phyloP scores from a whole-genome alignment of 495 filamentous ascomycete genomes.

The Neurospora tetrasperma region DNA sequence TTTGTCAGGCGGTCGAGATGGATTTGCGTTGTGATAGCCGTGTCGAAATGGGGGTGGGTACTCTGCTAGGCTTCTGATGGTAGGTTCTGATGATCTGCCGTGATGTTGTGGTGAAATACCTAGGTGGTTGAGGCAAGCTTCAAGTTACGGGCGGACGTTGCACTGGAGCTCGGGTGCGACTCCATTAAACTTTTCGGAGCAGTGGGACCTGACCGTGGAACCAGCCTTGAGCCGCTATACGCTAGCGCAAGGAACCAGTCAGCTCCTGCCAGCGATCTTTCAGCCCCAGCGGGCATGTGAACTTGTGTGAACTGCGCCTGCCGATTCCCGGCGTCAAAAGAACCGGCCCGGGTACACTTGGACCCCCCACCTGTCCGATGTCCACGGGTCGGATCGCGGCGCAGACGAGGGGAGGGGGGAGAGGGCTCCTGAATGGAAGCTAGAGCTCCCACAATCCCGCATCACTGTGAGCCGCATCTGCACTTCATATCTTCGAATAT shows the following conservation, averaged over 20 bases:
- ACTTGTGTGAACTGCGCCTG: neutral
- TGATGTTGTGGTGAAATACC: neutral
- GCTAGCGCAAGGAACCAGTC: neutral
- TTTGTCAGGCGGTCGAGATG: neutral
- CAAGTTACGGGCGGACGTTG: neutral
- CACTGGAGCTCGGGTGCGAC: neutral
- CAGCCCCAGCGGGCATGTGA: neutral
- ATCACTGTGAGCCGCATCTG: neutral
- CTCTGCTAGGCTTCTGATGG: neutral
- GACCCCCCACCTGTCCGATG: neutral
- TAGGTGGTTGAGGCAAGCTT: neutral
- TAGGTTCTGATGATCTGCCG: neutral
- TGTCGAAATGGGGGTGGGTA: neutral
- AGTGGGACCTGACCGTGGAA: neutral
- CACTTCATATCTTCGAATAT: neutral
- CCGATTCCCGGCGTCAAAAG: neutral
- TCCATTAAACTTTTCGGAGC: neutral
- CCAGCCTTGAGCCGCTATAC: neutral
- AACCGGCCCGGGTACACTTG: neutral
- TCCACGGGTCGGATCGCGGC: neutral
- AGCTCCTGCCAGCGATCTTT: neutral
- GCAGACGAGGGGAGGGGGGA: neutral
- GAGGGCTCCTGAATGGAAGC: neutral
- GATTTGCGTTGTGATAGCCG: too few relatives aligned
- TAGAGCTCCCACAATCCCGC: neutral